Evolutionary conservation across 495 filamentous ascomycete species (phyloP).

Genomic region (Penicillium antarcticum): DNA sequence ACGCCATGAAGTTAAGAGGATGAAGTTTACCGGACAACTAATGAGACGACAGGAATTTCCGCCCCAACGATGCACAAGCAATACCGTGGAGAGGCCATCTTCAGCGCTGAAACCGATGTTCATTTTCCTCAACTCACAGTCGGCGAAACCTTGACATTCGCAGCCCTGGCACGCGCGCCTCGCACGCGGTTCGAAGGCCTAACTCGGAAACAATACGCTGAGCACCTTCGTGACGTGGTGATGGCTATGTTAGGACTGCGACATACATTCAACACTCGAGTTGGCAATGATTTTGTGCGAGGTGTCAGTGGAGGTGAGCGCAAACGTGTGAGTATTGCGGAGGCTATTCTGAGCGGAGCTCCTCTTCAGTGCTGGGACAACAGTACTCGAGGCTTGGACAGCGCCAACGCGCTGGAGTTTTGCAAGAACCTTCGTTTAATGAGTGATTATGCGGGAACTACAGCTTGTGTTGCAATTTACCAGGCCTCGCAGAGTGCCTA

Average conservation of each 20-base stretch:
- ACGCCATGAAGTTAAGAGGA: slow-evolving; percentile 57
- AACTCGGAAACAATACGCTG: slow-evolving; percentile 42
- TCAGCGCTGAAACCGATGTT: slow-evolving; percentile 62
- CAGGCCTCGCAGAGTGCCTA: slow-evolving; percentile 87
- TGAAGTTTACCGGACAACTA: slow-evolving; percentile 34
- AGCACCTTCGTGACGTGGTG: slow-evolving; percentile 56
- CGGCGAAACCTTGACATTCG: slow-evolving; percentile 64
- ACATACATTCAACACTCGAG: slow-evolving; percentile 51
- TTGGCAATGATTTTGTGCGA: slow-evolving; percentile 79
- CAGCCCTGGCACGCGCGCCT: slow-evolving; percentile 51
- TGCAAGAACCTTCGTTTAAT: slow-evolving; percentile 70
- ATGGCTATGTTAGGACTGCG: slow-evolving; percentile 61
- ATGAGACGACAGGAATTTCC: slow-evolving; percentile 44
- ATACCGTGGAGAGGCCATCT: slow-evolving; percentile 69
- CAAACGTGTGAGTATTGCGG: slow-evolving; percentile 61
- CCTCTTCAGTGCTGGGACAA: slow-evolving; percentile 84
- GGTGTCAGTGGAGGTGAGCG: slow-evolving; percentile 85
- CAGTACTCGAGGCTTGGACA: slow-evolving; percentile 80
- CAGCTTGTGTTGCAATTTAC: slow-evolving; percentile 79
- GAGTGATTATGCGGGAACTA: slow-evolving; percentile 72
- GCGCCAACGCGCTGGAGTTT: slow-evolving; percentile 74
- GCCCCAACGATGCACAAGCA: slow-evolving; percentile 61
- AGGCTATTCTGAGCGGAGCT: slow-evolving; percentile 67
- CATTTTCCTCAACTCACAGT: slow-evolving; percentile 67
- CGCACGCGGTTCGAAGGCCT: slow-evolving; percentile 47